Conservation (phyloP, 768 basidiomycete genomes). For the Mycena sanguinolenta region DNA sequence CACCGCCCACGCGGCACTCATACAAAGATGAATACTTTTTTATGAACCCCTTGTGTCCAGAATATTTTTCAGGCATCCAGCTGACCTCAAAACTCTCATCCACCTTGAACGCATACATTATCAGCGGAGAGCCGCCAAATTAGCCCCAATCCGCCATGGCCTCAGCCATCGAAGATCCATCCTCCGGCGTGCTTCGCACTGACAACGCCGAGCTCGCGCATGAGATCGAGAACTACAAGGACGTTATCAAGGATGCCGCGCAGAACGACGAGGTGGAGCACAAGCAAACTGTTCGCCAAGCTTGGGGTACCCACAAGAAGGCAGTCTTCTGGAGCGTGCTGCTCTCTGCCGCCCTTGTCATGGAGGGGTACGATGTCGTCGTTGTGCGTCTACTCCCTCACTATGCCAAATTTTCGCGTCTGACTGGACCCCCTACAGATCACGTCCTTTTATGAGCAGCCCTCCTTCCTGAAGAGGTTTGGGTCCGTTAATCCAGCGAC, state of each 20-base stretch:
- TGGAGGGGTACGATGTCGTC: constrained; percentile 44
- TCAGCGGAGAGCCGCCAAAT: too few relatives aligned
- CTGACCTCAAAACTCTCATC: too few relatives aligned
- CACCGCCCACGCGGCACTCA: too few relatives aligned
- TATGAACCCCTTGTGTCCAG: too few relatives aligned
- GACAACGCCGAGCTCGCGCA: constrained; percentile 33
- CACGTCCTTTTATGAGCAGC: constrained; percentile 30
- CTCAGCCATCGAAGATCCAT: constrained; percentile 46
- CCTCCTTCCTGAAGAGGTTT: constrained; percentile 39
- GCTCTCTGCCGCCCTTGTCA: constrained; percentile 40
- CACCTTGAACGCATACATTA: too few relatives aligned
- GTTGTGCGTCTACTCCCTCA: constrained; percentile 33
- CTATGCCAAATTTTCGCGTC: neutral
- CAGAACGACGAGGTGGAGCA: constrained; percentile 38
- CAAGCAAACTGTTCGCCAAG: constrained; percentile 37
- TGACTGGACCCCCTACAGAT: constrained; percentile 11
- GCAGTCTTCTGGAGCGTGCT: constrained; percentile 41
- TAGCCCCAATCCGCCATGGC: too few relatives aligned
- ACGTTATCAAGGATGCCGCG: constrained; percentile 35
- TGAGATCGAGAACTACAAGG: constrained; percentile 37
- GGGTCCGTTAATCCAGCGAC: constrained; percentile 32
- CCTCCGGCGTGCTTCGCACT: constrained; percentile 57
- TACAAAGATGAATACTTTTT: too few relatives aligned
- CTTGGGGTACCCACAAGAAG: constrained; percentile 39
- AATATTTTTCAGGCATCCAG: too few relatives aligned